Base-by-base conservation (phyloP, 2,329 filamentous ascomycete species). In the Colletotrichum trifolii region DNA sequence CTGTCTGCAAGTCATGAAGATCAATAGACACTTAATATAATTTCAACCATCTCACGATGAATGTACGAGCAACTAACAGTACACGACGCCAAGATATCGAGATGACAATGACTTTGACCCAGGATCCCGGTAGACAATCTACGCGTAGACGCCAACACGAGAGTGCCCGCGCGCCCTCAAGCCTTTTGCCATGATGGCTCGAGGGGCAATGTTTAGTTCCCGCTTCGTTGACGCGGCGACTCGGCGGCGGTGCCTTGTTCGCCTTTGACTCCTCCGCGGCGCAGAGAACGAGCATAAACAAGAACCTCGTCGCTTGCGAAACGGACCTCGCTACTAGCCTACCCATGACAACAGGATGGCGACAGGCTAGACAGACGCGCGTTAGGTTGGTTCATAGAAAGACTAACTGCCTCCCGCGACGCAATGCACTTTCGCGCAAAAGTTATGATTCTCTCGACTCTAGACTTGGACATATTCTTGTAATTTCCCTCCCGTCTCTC, bases 181-280 rank as follows among this genome's bases (percentile, higher is more conserved):
- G 58, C 53, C 15, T n/a, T 8, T 8, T 3, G 12, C 17, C 34
- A 35, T 48, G 33, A 36, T 36, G 39, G 47, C 59, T 34, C 38
- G 40, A 34, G 12, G 12, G n/a, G 58, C 40, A 47, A 39, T 33
- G 15, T 6, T 53, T 66, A 66, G 63, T 47, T 57, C 52, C 52
- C 39, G 53, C 34, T 8, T 8, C 39, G 47, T 57, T 43, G 58
- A 63, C 15, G 47, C 43, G 49, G 43, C 46, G 36, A 64, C 36
- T 17, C 40, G 58, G 50, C 12, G 11, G n/a, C 3, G 13, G 47
- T 12, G 62, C 42, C 48, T 62, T 60, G 60, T 54, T 25, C 25
- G 4, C 25, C 55, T 50, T 45, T 43, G 13, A 15, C 46, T 48
- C 42, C 25, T 46, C 10, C n/a, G 60, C 52, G 50, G 52, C 52